Evolutionary conservation across 2,329 filamentous ascomycete species (phyloP), one percentile per base, ranked within the genome.

Genomic region (Penicillium expansum): DNA sequence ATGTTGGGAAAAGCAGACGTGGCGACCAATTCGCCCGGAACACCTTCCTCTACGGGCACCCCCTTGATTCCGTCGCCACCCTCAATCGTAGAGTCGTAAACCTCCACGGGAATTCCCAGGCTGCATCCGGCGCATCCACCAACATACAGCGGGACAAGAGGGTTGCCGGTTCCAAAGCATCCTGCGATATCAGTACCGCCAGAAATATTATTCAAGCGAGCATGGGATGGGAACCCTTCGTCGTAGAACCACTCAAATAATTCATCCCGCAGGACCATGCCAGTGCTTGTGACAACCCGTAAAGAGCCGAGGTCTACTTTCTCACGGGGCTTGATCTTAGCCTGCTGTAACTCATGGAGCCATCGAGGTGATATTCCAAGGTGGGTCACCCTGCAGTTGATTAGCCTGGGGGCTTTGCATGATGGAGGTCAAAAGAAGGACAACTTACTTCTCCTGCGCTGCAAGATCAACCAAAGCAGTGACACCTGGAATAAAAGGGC

Each of bases 201-300:
- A 2, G 68, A 69, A 44, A 69, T 71, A 41, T 70, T 71, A 48
- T 69, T 65, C 2, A 95, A 77, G 24, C 91, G 89, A 0, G 86
- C 82, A 44, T 79, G 76, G 0, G 78, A 59, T 0, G 89, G 88
- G 69, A 95, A 95, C 0, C 80, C 89, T 8, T 79, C 75, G 62
- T 91, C 87, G 69, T 92, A 87, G 72, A 87, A 86, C 90, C 91
- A 95, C 68, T 91, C 86, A 68, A 92, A 93, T 33, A 91, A 77
- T 38, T 87, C 83, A 48, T 92, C 85, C 0, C 88, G 85, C 3
- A 94, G 80, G 0, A 94, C 90, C 89, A 93, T 93, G 4, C 91
- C 91, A 0, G 91, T 95, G 51, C 83, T 87, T 0, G 81, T 85
- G 30, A 93, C 88, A 3, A 79, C 72, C 29, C 77, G 76, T 27